Conservation (phyloP, 345 rosid species). For the Schrenkiella parvula region DNA sequence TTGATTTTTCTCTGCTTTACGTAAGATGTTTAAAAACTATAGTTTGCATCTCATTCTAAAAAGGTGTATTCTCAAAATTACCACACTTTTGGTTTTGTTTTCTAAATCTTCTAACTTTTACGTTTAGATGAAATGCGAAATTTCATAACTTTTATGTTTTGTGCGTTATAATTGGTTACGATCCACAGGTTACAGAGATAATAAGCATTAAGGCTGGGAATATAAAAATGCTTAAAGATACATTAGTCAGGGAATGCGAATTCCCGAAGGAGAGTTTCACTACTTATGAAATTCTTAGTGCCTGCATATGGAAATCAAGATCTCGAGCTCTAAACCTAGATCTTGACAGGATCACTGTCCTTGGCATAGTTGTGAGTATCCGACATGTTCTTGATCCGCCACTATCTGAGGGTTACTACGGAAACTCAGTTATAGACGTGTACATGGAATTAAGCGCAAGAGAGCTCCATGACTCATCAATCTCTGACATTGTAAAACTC, state of each 20-base stretch:
- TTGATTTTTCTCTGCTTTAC: background rate
- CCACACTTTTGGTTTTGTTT: background rate
- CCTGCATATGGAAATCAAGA: conserved; percentile 45
- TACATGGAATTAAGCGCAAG: conserved; percentile 21
- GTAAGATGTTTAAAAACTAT: no score
- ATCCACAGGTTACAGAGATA: conserved; percentile 12
- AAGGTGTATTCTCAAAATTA: background rate
- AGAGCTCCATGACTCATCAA: conserved; percentile 36
- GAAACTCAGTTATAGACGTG: conserved; percentile 38
- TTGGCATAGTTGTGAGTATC: conserved; percentile 32
- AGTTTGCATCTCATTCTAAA: background rate
- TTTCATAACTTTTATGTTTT: no score
- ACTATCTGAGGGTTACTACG: conserved; percentile 40
- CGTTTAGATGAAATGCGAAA: background rate
- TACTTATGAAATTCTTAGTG: conserved; percentile 40
- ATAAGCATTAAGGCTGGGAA: background rate
- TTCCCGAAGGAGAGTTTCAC: conserved; percentile 24
- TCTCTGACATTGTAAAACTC: conserved; percentile 26
- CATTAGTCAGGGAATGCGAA: background rate
- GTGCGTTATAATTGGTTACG: no score
- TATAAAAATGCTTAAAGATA: conserved; percentile 13
- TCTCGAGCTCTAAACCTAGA: conserved; percentile 37
- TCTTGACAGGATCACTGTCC: conserved; percentile 27
- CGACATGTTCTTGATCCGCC: conserved; percentile 39
- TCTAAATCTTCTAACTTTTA: no score